Evolutionary conservation across 495 filamentous ascomycete species (phyloP), one percentile per base, ranked within the genome.

Genomic region (Rostrohypoxylon terebratum): DNA sequence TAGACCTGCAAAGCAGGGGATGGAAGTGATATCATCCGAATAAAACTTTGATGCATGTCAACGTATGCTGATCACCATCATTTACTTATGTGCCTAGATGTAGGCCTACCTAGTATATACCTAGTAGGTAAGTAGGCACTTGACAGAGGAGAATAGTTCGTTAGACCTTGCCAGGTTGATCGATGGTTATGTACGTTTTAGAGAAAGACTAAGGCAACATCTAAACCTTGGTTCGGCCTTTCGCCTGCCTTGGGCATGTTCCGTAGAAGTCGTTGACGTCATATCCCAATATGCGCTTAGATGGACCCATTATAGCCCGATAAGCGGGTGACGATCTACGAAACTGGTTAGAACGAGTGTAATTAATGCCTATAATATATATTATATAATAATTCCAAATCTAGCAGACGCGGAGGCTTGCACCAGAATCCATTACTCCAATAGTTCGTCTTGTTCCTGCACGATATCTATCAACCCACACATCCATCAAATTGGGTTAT

Each of bases 201-300:
- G 38, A 42, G n/a, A 42, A 1, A 44, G 7, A 53, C 61, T 10
- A 44, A 44, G 14, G 38, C 10, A 50, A 6, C 20, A 44, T 55
- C 54, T 21, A 25, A 48, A 42, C 42, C 54, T 54, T 54, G 33
- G 31, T 55, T 64, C 34, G 38, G 61, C 40, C 42, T 64, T 54
- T 54, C n/a, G 21, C 50, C 40, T 25, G 11, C 25, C 28, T 45
- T 44, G 34, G 21, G 28, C 28, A 28, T 5, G 28, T 28, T 28
- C 59, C 8, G 3, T 55, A 54, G 38, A 68, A 31, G 4, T 61
- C 65, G 58, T 68, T 68, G 65, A 68, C 65, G 47, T 68, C 65
- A 68, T 68, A 55, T 16, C n/a, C 33, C 38, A 13, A 31, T 33
- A 44, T 1, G 18, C 23, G 36, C 4, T 45, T 45, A 45, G n/a